Base-by-base conservation (phyloP, 2,329 filamentous ascomycete species). In the Phyllosticta paracitricarpa region DNA sequence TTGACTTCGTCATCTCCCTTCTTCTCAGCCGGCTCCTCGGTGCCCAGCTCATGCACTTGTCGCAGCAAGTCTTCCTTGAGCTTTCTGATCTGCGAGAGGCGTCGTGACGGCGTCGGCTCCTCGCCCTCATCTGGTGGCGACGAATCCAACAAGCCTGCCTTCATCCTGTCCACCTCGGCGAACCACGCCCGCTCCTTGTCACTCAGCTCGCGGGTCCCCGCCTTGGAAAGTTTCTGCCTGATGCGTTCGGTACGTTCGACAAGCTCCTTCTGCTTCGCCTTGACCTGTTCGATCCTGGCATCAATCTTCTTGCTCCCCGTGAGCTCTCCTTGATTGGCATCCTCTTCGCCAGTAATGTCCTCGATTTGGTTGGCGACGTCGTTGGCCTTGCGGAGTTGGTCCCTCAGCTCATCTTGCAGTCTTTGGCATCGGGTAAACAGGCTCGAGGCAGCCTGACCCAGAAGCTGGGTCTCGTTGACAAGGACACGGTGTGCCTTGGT, bases 401-500 rank as follows among this genome's bases (percentile, higher is more conserved):
- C 82, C 64, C 78, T 79, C 52, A 91, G 79, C 68, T 91, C 88
- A 19, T 79, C 77, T 67, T 87, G 85, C 26, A 92, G 78, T 54
- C 84, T 79, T 66, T 88, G 82, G 64, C 88, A 89, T 60, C 85
- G 81, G 26, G 85, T 79, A 74, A 91, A 92, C 5, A 92, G 77
- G 67, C 91, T 87, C 1, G 88, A 83, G 0, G 87, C 88, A 1
- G 87, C 88, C 53, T 82, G 76, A 17, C 88, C 87, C 10, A 92
- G 79, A 10, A 79, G 79, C 66, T 87, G 80, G 0, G 87, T 90
- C 72, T 92, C 88, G 9, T 82, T 81, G 64, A 84, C 84, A 5
- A 92, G 78, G 4, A 89, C 77, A 68, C 87, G 85, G 71, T 93
- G 89, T 0, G 85, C 84, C 63, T 89, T 84, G 28, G 87, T 88